phyloP scores from a whole-genome alignment of 192 early-diverging fungal species.

The Coemansia sp. region DNA sequence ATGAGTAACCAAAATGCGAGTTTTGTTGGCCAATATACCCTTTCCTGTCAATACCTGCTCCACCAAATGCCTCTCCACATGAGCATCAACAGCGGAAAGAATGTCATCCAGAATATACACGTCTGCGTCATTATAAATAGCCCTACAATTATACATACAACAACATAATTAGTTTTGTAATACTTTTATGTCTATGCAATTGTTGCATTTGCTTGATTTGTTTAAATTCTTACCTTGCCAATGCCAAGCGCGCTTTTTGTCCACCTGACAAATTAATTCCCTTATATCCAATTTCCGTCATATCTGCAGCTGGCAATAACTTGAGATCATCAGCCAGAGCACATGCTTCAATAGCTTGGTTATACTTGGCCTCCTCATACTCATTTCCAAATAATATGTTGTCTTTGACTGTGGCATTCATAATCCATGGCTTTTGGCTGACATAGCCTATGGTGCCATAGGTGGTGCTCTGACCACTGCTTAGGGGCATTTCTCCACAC shows the following conservation, averaged over 20 bases:
- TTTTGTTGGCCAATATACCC: constrained; percentile 21
- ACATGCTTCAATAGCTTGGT: constrained; percentile 20
- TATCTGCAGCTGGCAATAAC: constrained; percentile 23
- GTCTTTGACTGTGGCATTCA: constrained; percentile 40
- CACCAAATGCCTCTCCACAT: constrained; percentile 21
- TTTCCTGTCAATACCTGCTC: constrained; percentile 14
- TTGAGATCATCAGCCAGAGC: constrained; percentile 20
- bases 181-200: background rate
- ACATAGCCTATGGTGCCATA: constrained; percentile 55
- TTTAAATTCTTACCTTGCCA: constrained; percentile 49
- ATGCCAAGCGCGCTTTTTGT: constrained; percentile 59
- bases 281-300: constrained; percentile 57
- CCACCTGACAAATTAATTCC: constrained; percentile 63
- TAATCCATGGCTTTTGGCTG: constrained; percentile 40
- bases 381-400: constrained; percentile 35
- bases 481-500: constrained; percentile 74
- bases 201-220: too few species aligned
- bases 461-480: constrained; percentile 61
- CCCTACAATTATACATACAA: constrained; percentile 33
- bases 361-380: constrained; percentile 19
- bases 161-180: too few species aligned
- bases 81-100: constrained; percentile 24
- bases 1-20: constrained; percentile 29
- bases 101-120: constrained; percentile 42
- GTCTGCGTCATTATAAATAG: constrained; percentile 58